Conservation (phyloP, 495 filamentous ascomycete species). For the Halenospora varia region DNA sequence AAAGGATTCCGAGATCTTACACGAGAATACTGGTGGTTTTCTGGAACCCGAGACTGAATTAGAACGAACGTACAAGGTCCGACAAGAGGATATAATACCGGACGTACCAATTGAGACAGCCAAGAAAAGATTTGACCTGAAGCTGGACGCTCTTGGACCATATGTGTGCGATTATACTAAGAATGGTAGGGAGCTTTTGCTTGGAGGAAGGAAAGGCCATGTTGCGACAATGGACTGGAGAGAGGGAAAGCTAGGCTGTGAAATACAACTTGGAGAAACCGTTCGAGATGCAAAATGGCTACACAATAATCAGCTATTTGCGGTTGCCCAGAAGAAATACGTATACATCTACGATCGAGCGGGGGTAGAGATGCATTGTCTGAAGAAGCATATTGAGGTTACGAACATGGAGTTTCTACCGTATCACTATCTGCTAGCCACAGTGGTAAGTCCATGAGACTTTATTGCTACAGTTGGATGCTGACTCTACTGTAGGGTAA, state of each 20-base stretch:
- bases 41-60: slow-evolving; percentile 84
- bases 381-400: slow-evolving; percentile 88
- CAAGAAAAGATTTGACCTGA: slow-evolving; percentile 85
- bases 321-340: slow-evolving; percentile 96
- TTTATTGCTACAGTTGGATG: background rate
- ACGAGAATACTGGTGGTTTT: slow-evolving; percentile 83
- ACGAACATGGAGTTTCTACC: slow-evolving; percentile 92
- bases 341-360: slow-evolving; percentile 90
- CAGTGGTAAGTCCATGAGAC: slow-evolving; percentile 54
- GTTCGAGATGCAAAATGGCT: slow-evolving; percentile 87
- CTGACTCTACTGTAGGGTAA: slow-evolving; percentile 54
- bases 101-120: slow-evolving; percentile 77
- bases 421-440: slow-evolving; percentile 91
- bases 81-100: slow-evolving; percentile 77
- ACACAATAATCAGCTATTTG: slow-evolving; percentile 94
- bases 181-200: slow-evolving; percentile 78
- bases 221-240: slow-evolving; percentile 97
- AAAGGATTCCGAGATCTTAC: slow-evolving; percentile 91
- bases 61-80: slow-evolving; percentile 86
- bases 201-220: slow-evolving; percentile 91
- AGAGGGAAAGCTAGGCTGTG: slow-evolving; percentile 82
- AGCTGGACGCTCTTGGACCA: slow-evolving; percentile 75
- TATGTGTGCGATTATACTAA: slow-evolving; percentile 84
- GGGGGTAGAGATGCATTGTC: slow-evolving; percentile 87
- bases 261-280: slow-evolving; percentile 86